A percentile compares a stretch with the other conserved stretches of the same genome.
These are phyloP conservation scores for Boechera retrofracta DNA, from an alignment of 345 rosid genomes.

Conservation along the genomic window DNA sequence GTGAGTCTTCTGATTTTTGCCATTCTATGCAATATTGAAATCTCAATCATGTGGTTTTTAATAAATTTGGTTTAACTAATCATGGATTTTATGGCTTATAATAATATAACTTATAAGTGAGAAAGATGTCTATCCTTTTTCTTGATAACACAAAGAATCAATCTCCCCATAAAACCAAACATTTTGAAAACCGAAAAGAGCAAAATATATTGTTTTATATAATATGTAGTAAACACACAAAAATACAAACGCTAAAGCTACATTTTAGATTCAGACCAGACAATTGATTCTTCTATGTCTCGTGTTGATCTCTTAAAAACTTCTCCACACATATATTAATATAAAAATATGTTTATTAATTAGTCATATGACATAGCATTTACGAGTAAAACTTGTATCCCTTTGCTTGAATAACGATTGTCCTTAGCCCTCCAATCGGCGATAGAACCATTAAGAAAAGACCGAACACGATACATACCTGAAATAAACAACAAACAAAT, in stretches of 20 bases:
- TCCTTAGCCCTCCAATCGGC: slow-evolving; percentile 84
- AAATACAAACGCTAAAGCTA: slow-evolving; percentile 35
- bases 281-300: slow-evolving; percentile 20
- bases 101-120: not conserved
- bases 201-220: slow-evolving; percentile 18
- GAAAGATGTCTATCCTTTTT: slow-evolving; percentile 1
- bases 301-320: slow-evolving; percentile 15
- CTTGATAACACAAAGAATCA: slow-evolving; percentile 32
- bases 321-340: slow-evolving; percentile 22
- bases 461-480: slow-evolving; percentile 75
- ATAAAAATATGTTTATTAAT: slow-evolving; percentile 15
- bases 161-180: slow-evolving; percentile 17
- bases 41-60: not conserved
- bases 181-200: not conserved
- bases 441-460: slow-evolving; percentile 64
- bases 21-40: not conserved
- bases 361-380: slow-evolving; percentile 22
- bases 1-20: not conserved
- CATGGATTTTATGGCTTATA: not conserved
- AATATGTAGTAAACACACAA: slow-evolving; percentile 8
- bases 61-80: not conserved
- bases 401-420: slow-evolving; percentile 63
- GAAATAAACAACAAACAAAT: slow-evolving; percentile 36
- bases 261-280: slow-evolving; percentile 24
- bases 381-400: slow-evolving; percentile 66